Conservation (phyloP, 176 grass and related monocot genomes). For the Bolboschoenus planiculmis region DNA sequence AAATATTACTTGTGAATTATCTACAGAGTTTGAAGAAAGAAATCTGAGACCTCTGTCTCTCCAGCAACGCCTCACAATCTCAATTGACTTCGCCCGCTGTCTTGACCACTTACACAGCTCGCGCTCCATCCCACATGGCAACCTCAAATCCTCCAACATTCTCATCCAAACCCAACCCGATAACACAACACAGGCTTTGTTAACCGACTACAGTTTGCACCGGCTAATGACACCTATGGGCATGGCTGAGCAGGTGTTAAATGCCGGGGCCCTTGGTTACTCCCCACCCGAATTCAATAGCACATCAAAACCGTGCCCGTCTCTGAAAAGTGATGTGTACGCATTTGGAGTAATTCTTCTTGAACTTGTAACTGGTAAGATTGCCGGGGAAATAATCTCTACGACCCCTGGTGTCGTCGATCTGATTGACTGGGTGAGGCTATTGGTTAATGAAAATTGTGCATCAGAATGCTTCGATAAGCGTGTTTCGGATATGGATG, state of each 20-base stretch:
- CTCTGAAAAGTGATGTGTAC: constrained; percentile 83
- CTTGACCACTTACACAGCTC: constrained; percentile 82
- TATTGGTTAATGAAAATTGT: constrained; percentile 51
- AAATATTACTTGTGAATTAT: constrained; percentile 19
- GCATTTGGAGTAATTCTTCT: constrained; percentile 82
- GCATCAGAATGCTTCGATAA: constrained; percentile 63
- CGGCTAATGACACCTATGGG: constrained; percentile 61
- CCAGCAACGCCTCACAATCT: constrained; percentile 44
- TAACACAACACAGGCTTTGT: constrained; percentile 28
- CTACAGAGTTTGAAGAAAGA: constrained; percentile 50
- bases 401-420: constrained; percentile 58
- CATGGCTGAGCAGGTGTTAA: constrained; percentile 68
- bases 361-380: constrained; percentile 72
- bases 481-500: constrained; percentile 21
- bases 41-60: constrained; percentile 47
- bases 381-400: constrained; percentile 70
- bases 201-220: constrained; percentile 73
- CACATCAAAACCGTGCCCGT: constrained; percentile 78
- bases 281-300: constrained; percentile 77
- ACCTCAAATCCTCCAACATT: constrained; percentile 76
- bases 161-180: constrained; percentile 37
- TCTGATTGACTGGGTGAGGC: constrained; percentile 86
- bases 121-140: constrained; percentile 75
- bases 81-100: constrained; percentile 47
- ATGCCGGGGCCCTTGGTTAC: constrained; percentile 69